Evolutionary conservation across 2,329 filamentous ascomycete species (phyloP).

Genomic region (Xylaria sp.): DNA sequence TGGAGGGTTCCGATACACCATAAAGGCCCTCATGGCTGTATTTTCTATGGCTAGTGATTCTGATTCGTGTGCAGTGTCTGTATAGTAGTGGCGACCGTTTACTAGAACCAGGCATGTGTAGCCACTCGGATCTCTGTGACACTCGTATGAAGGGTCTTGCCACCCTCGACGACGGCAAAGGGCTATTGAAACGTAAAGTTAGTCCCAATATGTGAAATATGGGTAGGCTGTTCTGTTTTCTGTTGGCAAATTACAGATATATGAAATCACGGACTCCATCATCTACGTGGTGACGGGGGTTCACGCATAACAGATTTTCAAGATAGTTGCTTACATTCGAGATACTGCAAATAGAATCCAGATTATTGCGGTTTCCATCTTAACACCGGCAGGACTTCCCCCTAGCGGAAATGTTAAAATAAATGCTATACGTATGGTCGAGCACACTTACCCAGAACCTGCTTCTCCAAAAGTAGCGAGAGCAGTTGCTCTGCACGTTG

Average conservation of each 20-base stretch:
- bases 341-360: conserved; percentile 77
- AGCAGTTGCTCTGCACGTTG: no score
- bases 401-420: no score
- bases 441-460: no score
- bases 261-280: no score
- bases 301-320: no score
- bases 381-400: no score
- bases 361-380: conserved; percentile 48
- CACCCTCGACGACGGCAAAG: conserved; percentile 94
- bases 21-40: conserved; percentile 93
- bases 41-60: conserved; percentile 88
- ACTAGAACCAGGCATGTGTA: conserved; percentile 92
- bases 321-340: conserved; percentile 70
- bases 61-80: conserved; percentile 84
- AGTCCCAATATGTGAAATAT: no score
- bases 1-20: conserved; percentile 97
- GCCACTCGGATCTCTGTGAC: conserved; percentile 76
- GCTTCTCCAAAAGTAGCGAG: no score
- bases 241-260: no score
- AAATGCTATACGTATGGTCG: no score
- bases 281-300: no score
- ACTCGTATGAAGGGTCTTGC: conserved; percentile 90
- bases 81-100: conserved; percentile 96
- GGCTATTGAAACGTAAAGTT: conserved; percentile 63
- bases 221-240: no score